A percentile compares a stretch with the other conserved stretches of the same genome.
phyloP scores from a whole-genome alignment of 495 filamentous ascomycete genomes.

The Daldinia concentrica region DNA sequence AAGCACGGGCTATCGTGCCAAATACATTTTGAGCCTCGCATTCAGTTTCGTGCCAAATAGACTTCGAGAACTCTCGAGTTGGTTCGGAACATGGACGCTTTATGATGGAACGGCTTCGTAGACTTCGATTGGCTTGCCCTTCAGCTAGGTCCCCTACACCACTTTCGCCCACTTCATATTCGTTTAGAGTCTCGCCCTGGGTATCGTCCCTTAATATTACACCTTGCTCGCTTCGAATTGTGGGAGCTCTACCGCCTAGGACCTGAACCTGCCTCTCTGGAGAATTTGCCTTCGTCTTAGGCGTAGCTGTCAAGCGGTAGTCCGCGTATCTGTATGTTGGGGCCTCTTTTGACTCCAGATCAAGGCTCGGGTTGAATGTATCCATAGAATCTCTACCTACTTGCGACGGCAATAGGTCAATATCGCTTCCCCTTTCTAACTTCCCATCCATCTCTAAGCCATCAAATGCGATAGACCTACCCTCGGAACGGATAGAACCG shows the following conservation, averaged over 20 bases:
- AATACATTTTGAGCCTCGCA: not conserved
- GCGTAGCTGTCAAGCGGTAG: slow-evolving; percentile 35
- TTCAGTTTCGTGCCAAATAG: slow-evolving; percentile 4
- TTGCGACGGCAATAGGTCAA: slow-evolving; percentile 46
- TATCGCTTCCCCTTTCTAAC: slow-evolving; percentile 36
- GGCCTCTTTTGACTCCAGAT: slow-evolving; percentile 38
- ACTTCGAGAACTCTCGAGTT: not conserved
- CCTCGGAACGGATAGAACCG: slow-evolving; percentile 28
- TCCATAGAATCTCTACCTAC: slow-evolving; percentile 45
- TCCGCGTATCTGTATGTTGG: slow-evolving; percentile 39
- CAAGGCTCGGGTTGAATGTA: slow-evolving; percentile 45
- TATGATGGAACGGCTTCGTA: not conserved
- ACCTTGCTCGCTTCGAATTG: slow-evolving; percentile 46
- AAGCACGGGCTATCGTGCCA: slow-evolving; percentile 14
- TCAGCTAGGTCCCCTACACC: not conserved
- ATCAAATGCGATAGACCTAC: slow-evolving; percentile 23
- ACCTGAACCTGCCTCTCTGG: slow-evolving; percentile 44
- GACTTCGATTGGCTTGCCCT: slow-evolving; percentile 1
- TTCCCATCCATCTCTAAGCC: slow-evolving; percentile 12
- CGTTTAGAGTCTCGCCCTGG: slow-evolving; percentile 22
- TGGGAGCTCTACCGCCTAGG: slow-evolving; percentile 35
- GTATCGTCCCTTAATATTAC: slow-evolving; percentile 45
- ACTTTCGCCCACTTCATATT: slow-evolving; percentile 4
- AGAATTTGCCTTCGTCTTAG: slow-evolving; percentile 41
- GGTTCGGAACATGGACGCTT: slow-evolving; percentile 37